Evolutionary conservation across 306 rosid species (phyloP), one percentile per base, ranked within the genome.

Genomic region (Neltuma alba): DNA sequence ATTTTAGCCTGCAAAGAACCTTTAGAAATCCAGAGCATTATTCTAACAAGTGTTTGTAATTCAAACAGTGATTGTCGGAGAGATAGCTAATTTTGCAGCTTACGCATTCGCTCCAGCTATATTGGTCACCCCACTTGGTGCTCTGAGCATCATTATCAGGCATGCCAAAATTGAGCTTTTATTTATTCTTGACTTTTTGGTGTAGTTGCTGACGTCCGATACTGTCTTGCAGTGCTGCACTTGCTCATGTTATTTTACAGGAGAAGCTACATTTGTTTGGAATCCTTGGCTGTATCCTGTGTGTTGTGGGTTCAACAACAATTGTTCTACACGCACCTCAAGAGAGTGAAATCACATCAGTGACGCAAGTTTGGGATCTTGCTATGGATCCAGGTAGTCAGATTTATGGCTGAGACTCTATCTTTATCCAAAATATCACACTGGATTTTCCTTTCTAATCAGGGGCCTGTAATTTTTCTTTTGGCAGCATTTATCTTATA

Each of bases 111-210:
- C 99, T 6, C 99, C 99, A 31, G 99, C 99, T 71, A 88, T 96
- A 76, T 88, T 96, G 86, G 99, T 96, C 80, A 96, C 99, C 63
- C 99, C 99, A 70, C 98, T 96, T 82, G 99, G 99, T 71, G 99
- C 99, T 81, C 94, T 96, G 83, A 96, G 99, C 92, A 93, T 96
- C 52, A 96, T 96, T 86, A 96, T 96, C 90, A 96, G 99, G 99
- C 83, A 93, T 75, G 94, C 76, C 76, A 68, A 34, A 64, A 42
- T 18, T 75, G 47, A 77, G 50, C 64, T 66, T 37, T 52, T 63
- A 75, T 44, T 66, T 72, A 18, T 70, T 65, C 71, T 83, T 47
- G 70, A 63, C 38, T 82, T 58, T 79, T 3, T 68, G 68, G 83
- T 62, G 52, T 47, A 78, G 70, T 69, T 88, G 76, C 87, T 96